Conservation (phyloP, 176 grass and related monocot species). For the Zizania latifolia region DNA sequence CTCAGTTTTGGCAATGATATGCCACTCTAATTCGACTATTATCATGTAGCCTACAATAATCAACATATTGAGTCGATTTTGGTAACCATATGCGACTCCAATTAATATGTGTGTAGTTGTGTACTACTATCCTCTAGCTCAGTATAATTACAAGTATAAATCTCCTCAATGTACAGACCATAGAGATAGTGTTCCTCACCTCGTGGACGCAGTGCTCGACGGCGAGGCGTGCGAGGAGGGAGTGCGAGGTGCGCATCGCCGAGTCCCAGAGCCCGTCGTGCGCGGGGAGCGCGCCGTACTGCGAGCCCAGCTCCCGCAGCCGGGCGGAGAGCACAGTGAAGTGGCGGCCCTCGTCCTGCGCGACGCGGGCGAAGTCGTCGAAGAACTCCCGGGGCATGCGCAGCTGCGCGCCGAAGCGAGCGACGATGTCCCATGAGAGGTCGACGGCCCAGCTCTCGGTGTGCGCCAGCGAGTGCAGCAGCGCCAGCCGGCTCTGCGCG, state of each 20-base stretch:
- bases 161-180: background rate
- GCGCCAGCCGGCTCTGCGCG: conserved; percentile 68
- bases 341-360: conserved; percentile 69
- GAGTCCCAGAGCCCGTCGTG: conserved; percentile 95
- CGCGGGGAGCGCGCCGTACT: conserved; percentile 73
- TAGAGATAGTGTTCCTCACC: conserved; percentile 26
- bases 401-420: conserved; percentile 56
- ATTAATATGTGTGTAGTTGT: background rate
- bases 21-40: background rate
- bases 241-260: conserved; percentile 54
- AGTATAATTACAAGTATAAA: background rate
- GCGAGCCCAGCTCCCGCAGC: conserved; percentile 58
- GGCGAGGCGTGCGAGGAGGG: conserved; percentile 71
- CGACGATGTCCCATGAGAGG: conserved; percentile 89
- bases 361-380: conserved; percentile 69
- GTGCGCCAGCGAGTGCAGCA: conserved; percentile 86
- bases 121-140: background rate
- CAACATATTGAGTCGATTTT: background rate
- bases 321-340: conserved; percentile 58
- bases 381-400: conserved; percentile 77
- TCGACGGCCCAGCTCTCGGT: conserved; percentile 97
- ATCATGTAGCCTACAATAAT: background rate
- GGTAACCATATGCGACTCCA: background rate
- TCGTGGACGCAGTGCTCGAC: conserved; percentile 91
- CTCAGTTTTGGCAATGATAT: background rate